Evolutionary conservation across 1,284 basidiomycete genomes (phyloP), one percentile per base, ranked within the genome.

Genomic region (Tremellales sp.): DNA sequence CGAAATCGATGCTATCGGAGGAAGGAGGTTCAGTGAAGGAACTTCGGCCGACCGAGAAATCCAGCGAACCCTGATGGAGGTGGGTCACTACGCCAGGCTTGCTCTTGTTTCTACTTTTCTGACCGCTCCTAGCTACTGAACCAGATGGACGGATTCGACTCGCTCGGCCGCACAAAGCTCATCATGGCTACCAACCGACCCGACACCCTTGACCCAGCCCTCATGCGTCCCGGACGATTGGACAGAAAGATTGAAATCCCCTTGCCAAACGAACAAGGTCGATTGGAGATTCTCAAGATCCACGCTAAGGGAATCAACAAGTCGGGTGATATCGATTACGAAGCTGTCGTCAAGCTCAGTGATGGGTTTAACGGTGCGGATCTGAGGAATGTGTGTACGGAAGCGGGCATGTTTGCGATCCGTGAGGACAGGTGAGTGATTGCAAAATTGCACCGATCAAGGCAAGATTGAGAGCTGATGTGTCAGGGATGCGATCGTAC

Each of bases 101-200:
- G 8, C 29, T 31, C 8, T 27, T 25, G 21, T 22, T 27, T 43
- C 21, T 43, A n/a, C 22, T 10, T 33, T 27, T 26, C 36, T 7
- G 5, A n/a, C 33, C 13, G 15, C 40, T 13, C 21, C 43, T 23
- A 92, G 89, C 79, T 99, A 27, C 81, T 99, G 41, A 98, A 98
- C 72, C 94, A 98, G 76, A 96, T 99, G 91, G 96, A 99, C 72
- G 96, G 96, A 26, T 98, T 99, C 77, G 96, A 98, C 75, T 89
- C 92, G 13, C 80, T 97, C 22, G 96, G 94, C 45, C 82, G 81
- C 64, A 98, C 93, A 37, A 98, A 98, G 76, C 83, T 99, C 51
- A 98, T 99, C 75, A 97, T 98, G 92, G 93, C 91, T 3, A 96
- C 92, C 29, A 96, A 96, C 78, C 81, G 92, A 68, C 92, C 92